These are phyloP conservation scores for Capsella rubella DNA, from an alignment of 441 rosid genomes.

Conservation along the genomic window DNA sequence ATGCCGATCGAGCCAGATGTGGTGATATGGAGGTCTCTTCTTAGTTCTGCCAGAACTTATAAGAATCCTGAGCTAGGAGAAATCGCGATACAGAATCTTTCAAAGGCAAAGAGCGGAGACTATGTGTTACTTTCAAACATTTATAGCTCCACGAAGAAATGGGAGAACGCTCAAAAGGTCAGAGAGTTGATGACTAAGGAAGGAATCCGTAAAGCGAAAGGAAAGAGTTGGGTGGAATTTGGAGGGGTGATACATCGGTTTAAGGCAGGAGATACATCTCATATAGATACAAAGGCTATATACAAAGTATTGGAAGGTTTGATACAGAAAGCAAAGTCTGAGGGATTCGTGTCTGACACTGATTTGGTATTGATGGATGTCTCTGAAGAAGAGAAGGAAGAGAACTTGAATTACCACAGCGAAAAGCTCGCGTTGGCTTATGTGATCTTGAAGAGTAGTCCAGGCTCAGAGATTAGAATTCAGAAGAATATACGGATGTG, in stretches of 20 bases:
- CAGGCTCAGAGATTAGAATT: conserved; percentile 67
- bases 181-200: conserved; percentile 60
- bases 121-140: conserved; percentile 67
- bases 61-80: conserved; percentile 55
- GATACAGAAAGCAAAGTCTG: conserved; percentile 52
- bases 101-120: conserved; percentile 59
- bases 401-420: conserved; percentile 70
- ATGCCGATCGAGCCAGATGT: conserved; percentile 68
- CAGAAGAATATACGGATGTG: conserved; percentile 81
- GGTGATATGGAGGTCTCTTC: conserved; percentile 74
- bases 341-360: conserved; percentile 64
- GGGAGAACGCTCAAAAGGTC: conserved; percentile 68
- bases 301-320: conserved; percentile 60
- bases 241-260: conserved; percentile 62
- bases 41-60: conserved; percentile 60
- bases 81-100: conserved; percentile 58
- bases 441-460: conserved; percentile 71
- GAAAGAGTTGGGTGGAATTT: conserved; percentile 70
- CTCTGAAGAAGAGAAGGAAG: conserved; percentile 85
- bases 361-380: conserved; percentile 90
- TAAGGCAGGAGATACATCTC: conserved; percentile 63
- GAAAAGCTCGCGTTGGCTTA: conserved; percentile 85
- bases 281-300: conserved; percentile 63
- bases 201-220: conserved; percentile 61
- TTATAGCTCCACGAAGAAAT: conserved; percentile 60